Conservation (phyloP, 495 filamentous ascomycete species). For the Neurospora sp. region DNA sequence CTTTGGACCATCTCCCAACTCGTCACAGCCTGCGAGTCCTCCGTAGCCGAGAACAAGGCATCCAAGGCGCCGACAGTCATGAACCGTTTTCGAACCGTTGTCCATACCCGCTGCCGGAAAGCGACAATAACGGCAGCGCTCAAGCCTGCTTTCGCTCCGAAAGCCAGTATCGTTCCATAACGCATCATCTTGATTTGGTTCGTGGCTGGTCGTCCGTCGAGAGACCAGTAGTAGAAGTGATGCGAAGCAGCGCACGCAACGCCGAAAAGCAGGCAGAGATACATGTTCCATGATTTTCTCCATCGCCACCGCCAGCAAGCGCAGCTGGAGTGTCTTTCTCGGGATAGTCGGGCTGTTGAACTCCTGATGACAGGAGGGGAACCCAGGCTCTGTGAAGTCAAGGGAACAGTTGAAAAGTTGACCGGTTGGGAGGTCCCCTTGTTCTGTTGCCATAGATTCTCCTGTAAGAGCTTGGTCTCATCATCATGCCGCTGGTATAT, state of each 20-base stretch:
- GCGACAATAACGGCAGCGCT: constrained; percentile 23
- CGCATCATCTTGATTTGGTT: constrained; percentile 29
- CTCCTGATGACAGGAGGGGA: background rate
- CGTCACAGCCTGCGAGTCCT: constrained; percentile 19
- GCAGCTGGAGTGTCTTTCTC: background rate
- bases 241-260: constrained; percentile 24
- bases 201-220: constrained; percentile 20
- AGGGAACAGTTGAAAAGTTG: background rate
- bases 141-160: constrained; percentile 27
- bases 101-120: constrained; percentile 27
- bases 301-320: constrained; percentile 8
- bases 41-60: constrained; percentile 26
- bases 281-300: constrained; percentile 23
- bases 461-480: background rate
- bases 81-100: constrained; percentile 23
- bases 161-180: constrained; percentile 27
- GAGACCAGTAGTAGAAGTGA: constrained; percentile 23
- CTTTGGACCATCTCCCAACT: constrained; percentile 24
- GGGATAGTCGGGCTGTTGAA: background rate
- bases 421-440: background rate
- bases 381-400: background rate
- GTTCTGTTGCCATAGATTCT: background rate
- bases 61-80: constrained; percentile 26
- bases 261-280: constrained; percentile 23
- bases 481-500: background rate